Base-by-base conservation (phyloP, 768 basidiomycete genomes). In the Leccinum boreale region DNA sequence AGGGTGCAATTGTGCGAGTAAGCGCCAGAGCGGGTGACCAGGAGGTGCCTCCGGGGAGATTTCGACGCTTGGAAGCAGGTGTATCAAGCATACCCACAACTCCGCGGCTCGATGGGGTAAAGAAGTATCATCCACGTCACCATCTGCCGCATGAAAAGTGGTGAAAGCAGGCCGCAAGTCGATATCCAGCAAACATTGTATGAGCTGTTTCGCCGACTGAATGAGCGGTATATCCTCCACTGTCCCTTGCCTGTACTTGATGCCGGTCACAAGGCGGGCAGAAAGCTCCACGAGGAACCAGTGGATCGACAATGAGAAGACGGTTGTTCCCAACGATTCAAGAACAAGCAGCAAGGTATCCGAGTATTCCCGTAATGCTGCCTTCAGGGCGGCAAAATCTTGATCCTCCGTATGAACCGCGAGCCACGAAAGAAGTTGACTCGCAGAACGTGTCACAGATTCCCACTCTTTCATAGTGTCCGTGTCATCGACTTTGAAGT, bases 51-150 rank as follows among this genome's bases (percentile, higher is more conserved):
- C 58, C n/a, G 60, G 62, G 39, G 65, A 53, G 5, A 55, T 23
- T 23, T 61, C 68, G 39, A 63, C 69, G 39, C 65, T 67, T 26
- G 64, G 52, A 6, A 81, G 67, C n/a, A 90, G 64, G 62, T 91
- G 84, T 35, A 90, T 77, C 21, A 93, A 65, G 36, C 82, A 83
- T 50, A 92, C 77, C 94, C 94, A 96, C 17, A 88, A 62, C 63
- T 92, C 87, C 2, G 82, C 78, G 1, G 79, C 76, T 45, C 75
- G 77, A 60, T 79, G 74, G 12, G 75, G 60, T 46, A 80, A 60
- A 36, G 72, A 67, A 29, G 74, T 68, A 23, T 72, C 73, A 60
- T 79, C 77, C 4, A 61, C 56, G 17, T 67, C 59, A 31, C 45
- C 52, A 48, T 64, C 63, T n/a, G 66, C 55, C 42, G 59, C 58